Evolutionary conservation across 2,329 filamentous ascomycete genomes (phyloP).

Genomic region (Aureobasidium leucospermi): DNA sequence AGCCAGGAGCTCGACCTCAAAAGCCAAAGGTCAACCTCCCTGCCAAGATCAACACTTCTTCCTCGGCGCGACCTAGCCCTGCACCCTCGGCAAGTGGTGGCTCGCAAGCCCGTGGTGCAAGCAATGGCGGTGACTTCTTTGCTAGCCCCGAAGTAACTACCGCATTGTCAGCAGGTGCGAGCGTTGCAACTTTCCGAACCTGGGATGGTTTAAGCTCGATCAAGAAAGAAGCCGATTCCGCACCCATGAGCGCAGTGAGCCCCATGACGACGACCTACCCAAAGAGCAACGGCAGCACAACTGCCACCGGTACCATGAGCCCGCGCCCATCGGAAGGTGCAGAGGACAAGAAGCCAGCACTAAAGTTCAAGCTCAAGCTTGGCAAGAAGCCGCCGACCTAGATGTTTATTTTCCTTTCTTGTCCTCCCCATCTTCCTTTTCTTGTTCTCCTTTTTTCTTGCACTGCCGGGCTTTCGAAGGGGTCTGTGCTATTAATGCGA

Average conservation of each 20-base stretch:
- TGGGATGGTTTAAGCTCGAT: not conserved
- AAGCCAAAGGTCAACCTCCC: not conserved
- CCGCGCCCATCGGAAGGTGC: not conserved
- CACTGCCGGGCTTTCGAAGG: not conserved
- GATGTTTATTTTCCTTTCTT: not conserved
- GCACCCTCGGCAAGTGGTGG: not conserved
- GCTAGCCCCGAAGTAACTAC: conserved; percentile 2
- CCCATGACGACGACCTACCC: conserved; percentile 10
- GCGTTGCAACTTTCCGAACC: conserved; percentile 3
- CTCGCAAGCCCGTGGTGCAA: not conserved
- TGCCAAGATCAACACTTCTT: not conserved
- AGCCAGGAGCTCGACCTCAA: not conserved
- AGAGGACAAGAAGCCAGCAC: conserved; percentile 13
- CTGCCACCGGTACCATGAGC: conserved; percentile 5
- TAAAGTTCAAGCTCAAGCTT: conserved; percentile 13
- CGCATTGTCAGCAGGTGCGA: not conserved
- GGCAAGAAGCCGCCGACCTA: conserved; percentile 13
- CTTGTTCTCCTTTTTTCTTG: not conserved
- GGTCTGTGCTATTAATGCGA: not conserved
- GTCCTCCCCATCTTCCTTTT: not conserved
- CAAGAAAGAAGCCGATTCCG: not conserved
- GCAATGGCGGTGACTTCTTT: not conserved
- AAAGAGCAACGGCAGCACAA: not conserved
- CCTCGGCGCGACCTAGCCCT: conserved; percentile 1
- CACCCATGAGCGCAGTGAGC: not conserved